Conservation (phyloP, 306 rosid genomes). For the Cicer arietinum region DNA sequence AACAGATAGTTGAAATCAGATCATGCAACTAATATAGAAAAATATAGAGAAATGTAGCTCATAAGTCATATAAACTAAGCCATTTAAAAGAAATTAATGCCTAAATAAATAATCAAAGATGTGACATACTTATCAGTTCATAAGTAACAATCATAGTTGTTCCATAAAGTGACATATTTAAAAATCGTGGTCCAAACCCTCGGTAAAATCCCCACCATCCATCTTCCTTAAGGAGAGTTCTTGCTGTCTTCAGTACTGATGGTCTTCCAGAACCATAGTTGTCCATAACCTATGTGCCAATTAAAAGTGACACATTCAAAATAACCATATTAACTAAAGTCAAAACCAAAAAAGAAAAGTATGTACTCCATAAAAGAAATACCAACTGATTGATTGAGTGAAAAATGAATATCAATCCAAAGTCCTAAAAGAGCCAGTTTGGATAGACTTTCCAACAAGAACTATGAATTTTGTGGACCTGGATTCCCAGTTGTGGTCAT, state of each 20-base stretch:
- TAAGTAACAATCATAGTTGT: conserved; percentile 91
- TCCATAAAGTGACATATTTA: conserved; percentile 88
- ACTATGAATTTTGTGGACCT: neutral
- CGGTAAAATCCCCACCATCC: conserved; percentile 94
- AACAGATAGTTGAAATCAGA: conserved; percentile 27
- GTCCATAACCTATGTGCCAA: conserved; percentile 71
- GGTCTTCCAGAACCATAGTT: conserved; percentile 80
- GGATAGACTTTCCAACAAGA: neutral
- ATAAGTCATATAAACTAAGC: conserved; percentile 29
- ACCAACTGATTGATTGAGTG: conserved; percentile 8
- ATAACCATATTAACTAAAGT: conserved; percentile 14
- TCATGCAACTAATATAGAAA: neutral
- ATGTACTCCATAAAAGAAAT: neutral
- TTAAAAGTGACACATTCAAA: conserved; percentile 26
- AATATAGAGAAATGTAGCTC: neutral
- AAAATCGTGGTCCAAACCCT: conserved; percentile 88
- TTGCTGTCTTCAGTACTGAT: conserved; percentile 75
- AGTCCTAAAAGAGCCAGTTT: neutral
- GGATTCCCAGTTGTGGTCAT: too few species aligned
- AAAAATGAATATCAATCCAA: conserved; percentile 15
- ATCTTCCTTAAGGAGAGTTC: conserved; percentile 70
- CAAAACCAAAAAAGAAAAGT: neutral
- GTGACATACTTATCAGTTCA: conserved; percentile 79
- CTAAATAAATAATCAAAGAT: conserved; percentile 7
- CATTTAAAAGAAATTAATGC: conserved; percentile 4